Conservation (phyloP, 768 basidiomycete genomes). For the Boletus insuetus region DNA sequence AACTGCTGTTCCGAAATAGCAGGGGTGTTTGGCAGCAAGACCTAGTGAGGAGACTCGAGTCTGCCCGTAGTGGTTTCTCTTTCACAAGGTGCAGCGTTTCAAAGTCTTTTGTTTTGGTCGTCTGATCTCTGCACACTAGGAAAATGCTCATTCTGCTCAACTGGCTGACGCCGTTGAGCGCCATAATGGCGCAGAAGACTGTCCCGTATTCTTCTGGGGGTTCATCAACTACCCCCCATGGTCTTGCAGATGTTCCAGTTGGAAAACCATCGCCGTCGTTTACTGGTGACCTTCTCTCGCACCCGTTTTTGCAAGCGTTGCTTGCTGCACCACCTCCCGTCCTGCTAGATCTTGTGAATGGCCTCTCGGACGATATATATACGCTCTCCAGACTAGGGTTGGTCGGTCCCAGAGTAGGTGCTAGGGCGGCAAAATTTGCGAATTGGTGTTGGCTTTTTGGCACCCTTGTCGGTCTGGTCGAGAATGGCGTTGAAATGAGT, state of each 20-base stretch:
- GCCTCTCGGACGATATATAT: constrained; percentile 73
- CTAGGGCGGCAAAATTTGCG: constrained; percentile 69
- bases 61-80: constrained; percentile 58
- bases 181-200: constrained; percentile 67
- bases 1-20: constrained; percentile 46
- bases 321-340: constrained; percentile 82
- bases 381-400: constrained; percentile 74
- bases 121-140: constrained; percentile 37
- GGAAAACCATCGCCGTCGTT: constrained; percentile 5
- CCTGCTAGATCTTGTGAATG: constrained; percentile 72
- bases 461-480: constrained; percentile 77
- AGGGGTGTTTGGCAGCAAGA: constrained; percentile 50
- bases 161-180: constrained; percentile 75
- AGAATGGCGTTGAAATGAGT: constrained; percentile 77
- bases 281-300: constrained; percentile 32
- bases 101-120: background rate
- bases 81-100: constrained; percentile 57
- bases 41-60: constrained; percentile 57
- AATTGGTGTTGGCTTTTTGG: constrained; percentile 87
- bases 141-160: constrained; percentile 81
- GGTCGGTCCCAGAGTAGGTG: constrained; percentile 59
- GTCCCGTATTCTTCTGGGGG: constrained; percentile 52
- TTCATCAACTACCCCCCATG: constrained; percentile 25
- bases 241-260: constrained; percentile 12
- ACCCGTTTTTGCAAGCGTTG: constrained; percentile 70